A percentile compares a stretch with the other conserved stretches of the same genome.
phyloP scores from a whole-genome alignment of 176 grass and related monocot species.

The Cymbopogon citratus region DNA sequence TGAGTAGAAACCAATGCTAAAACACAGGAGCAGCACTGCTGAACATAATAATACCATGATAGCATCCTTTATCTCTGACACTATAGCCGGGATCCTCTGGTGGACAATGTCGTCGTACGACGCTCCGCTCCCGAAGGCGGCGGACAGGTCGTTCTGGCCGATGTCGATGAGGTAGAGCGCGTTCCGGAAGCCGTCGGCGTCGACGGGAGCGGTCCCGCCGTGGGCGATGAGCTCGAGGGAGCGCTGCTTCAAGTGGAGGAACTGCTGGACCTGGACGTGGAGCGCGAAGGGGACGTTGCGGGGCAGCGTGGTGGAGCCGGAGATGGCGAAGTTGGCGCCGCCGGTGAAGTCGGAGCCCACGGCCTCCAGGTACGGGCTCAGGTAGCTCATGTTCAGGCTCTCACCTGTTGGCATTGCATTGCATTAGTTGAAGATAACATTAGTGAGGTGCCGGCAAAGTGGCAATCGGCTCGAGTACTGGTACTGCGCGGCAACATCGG shows the following conservation, averaged over 20 bases:
- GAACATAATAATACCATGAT: constrained; percentile 23
- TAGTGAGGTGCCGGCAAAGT: background rate
- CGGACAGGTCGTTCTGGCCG: constrained; percentile 62
- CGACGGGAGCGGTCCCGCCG: constrained; percentile 2
- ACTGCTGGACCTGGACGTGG: constrained; percentile 63
- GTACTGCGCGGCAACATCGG: background rate
- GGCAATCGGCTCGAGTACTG: background rate
- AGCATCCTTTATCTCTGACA: constrained; percentile 49
- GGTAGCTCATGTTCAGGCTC: constrained; percentile 57
- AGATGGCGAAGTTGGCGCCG: constrained; percentile 66
- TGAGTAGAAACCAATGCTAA: no score
- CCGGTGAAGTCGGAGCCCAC: constrained; percentile 56
- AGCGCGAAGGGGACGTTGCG: constrained; percentile 44
- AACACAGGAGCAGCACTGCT: no score
- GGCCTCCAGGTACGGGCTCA: constrained; percentile 77
- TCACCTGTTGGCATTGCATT: constrained; percentile 14
- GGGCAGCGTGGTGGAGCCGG: constrained; percentile 42
- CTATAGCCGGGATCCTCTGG: constrained; percentile 32
- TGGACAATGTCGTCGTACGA: constrained; percentile 35
- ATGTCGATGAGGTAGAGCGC: constrained; percentile 68
- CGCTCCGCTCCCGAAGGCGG: constrained; percentile 3
- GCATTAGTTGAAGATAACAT: background rate
- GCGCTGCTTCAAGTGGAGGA: constrained; percentile 55
- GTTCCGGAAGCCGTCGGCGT: constrained; percentile 41
- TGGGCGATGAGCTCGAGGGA: constrained; percentile 43